phyloP scores from a whole-genome alignment of 2,329 filamentous ascomycete species.

The Trichophyton benhamiae region DNA sequence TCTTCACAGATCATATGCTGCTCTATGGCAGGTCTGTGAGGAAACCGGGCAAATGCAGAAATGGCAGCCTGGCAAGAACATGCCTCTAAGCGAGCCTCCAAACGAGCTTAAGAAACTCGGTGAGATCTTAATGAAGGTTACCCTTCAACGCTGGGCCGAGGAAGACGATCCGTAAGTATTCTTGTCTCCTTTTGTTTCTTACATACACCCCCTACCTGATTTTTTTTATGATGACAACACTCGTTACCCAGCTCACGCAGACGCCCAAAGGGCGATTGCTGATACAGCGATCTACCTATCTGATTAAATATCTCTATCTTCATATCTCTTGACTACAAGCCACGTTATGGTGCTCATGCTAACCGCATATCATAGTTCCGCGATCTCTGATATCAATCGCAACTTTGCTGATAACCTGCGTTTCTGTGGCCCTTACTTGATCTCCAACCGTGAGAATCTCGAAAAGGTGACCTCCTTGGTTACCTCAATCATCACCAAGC shows the following conservation, averaged over 20 bases:
- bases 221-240: constrained; percentile 64
- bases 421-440: constrained; percentile 74
- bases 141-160: constrained; percentile 73
- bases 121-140: constrained; percentile 71
- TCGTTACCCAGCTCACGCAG: constrained; percentile 99
- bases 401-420: constrained; percentile 84
- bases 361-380: constrained; percentile 49
- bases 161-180: constrained; percentile 76
- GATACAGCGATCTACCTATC: constrained; percentile 59
- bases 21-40: constrained; percentile 78
- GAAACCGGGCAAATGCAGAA: constrained; percentile 62
- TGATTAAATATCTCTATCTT: constrained; percentile 11
- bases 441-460: constrained; percentile 60
- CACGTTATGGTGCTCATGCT: constrained; percentile 22
- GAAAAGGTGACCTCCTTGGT: constrained; percentile 66
- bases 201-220: not conserved
- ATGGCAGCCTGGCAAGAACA: constrained; percentile 78
- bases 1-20: constrained; percentile 84
- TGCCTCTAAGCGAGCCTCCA: constrained; percentile 60
- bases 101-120: constrained; percentile 72
- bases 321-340: constrained; percentile 7
- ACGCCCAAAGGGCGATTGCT: constrained; percentile 77
- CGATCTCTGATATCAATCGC: constrained; percentile 90
- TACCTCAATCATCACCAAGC: constrained; percentile 69
- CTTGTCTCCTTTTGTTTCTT: constrained; percentile 13